Percentiles rank a stretch among this genome's conserved stretches.
phyloP scores from a whole-genome alignment of 352 stramenopile genomes.

The Phytophthora agathidicida region DNA sequence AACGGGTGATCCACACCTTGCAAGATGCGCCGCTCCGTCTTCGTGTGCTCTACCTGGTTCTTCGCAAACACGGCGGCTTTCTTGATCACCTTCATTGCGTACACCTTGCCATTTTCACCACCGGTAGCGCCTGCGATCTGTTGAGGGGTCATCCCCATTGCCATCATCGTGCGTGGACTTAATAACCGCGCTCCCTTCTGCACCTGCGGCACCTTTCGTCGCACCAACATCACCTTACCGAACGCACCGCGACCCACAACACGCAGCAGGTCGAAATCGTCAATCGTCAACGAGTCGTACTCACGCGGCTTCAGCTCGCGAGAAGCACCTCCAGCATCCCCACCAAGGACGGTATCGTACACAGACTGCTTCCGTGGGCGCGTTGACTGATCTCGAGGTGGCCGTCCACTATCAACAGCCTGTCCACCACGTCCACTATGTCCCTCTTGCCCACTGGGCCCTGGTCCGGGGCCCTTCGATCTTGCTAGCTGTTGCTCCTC shows the following conservation, averaged over 20 bases:
- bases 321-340: constrained; percentile 19
- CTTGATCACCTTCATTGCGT: constrained; percentile 94
- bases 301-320: constrained; percentile 39
- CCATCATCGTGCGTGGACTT: constrained; percentile 43
- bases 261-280: constrained; percentile 97
- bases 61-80: constrained; percentile 89
- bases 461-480: constrained; percentile 1
- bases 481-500: constrained; percentile 38
- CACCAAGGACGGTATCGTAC: constrained; percentile 29
- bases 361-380: constrained; percentile 25
- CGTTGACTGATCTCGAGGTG: constrained; percentile 15
- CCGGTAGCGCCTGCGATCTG: constrained; percentile 37
- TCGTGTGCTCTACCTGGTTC: constrained; percentile 93
- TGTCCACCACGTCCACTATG: neutral
- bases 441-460: too few species aligned
- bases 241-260: constrained; percentile 98
- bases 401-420: constrained; percentile 5
- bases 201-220: constrained; percentile 53
- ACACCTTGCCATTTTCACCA: constrained; percentile 59
- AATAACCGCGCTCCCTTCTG: constrained; percentile 40
- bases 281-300: constrained; percentile 76
- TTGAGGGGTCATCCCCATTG: constrained; percentile 44
- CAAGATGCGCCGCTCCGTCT: constrained; percentile 89
- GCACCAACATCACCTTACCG: constrained; percentile 93
- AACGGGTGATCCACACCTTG: constrained; percentile 88